Conservation (phyloP, 75 land plant species). For the Pinus tabuliformis region DNA sequence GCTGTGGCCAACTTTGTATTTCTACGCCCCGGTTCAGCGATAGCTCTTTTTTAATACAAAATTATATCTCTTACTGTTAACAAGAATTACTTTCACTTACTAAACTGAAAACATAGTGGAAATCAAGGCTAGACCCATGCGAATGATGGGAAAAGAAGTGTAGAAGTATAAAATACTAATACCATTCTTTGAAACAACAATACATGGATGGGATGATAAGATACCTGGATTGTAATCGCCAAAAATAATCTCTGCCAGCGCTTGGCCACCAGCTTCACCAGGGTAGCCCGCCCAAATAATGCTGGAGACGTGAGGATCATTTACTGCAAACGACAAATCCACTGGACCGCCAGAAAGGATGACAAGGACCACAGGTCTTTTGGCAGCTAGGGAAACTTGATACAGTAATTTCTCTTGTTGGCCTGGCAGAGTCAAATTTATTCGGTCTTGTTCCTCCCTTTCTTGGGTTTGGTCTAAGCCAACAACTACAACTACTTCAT, state of each 20-base stretch:
- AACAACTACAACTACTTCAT: slow-evolving; percentile 77
- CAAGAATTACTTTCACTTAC: too few species aligned
- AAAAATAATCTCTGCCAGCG: slow-evolving; percentile 74
- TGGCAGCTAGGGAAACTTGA: slow-evolving; percentile 47
- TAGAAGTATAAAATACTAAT: too few species aligned
- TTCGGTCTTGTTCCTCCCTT: slow-evolving; percentile 64
- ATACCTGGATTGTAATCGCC: slow-evolving; percentile 92
- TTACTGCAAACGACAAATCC: slow-evolving; percentile 77
- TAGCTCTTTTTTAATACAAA: too few species aligned
- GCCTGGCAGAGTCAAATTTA: slow-evolving; percentile 68
- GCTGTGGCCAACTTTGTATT: too few species aligned
- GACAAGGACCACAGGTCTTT: slow-evolving; percentile 70
- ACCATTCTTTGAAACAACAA: too few species aligned
- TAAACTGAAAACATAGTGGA: too few species aligned
- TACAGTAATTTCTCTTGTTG: slow-evolving; percentile 57
- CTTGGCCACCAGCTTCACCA: slow-evolving; percentile 86
- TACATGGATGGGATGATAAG: too few species aligned
- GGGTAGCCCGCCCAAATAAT: slow-evolving; percentile 99
- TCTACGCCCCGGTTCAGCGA: too few species aligned
- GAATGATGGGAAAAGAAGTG: too few species aligned
- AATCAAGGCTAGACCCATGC: too few species aligned
- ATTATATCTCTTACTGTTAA: too few species aligned
- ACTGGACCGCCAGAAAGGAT: slow-evolving; percentile 85
- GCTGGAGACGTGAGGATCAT: slow-evolving; percentile 45
- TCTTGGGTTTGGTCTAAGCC: slow-evolving; percentile 82